A percentile compares a stretch with the other conserved stretches of the same genome.
These are phyloP conservation scores for Mortierella sp. DNA, from an alignment of 371 early-diverging fungal genomes.

Conservation along the genomic window DNA sequence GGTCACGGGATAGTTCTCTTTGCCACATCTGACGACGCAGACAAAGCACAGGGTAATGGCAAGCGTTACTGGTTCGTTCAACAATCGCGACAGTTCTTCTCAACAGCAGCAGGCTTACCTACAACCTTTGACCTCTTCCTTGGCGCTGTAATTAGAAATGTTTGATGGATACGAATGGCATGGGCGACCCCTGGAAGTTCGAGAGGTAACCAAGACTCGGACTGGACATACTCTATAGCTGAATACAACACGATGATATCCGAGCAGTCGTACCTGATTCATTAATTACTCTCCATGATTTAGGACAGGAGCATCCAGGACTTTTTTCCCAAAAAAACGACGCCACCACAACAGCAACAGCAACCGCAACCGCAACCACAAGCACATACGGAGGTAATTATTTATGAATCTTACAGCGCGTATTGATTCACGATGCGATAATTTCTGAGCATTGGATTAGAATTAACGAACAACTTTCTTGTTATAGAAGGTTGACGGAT, in stretches of 20 bases:
- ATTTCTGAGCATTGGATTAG: background rate
- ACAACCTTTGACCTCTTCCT: background rate
- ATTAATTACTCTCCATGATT: background rate
- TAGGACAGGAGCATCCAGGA: slow-evolving; percentile 51
- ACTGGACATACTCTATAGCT: background rate
- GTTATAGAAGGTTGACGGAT: background rate
- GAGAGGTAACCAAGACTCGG: slow-evolving; percentile 59
- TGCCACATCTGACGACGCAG: slow-evolving; percentile 65
- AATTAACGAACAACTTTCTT: background rate
- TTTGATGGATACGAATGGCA: slow-evolving; percentile 68
- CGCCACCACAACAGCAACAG: slow-evolving; percentile 3
- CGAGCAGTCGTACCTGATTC: no score
- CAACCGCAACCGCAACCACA: background rate
- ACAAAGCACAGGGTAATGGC: slow-evolving; percentile 63
- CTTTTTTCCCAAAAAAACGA: slow-evolving; percentile 22
- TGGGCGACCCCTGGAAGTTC: slow-evolving; percentile 69
- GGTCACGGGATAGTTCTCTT: slow-evolving; percentile 73
- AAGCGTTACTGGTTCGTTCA: background rate
- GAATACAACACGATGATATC: background rate
- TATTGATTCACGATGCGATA: background rate
- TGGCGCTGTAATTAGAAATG: slow-evolving; percentile 50
- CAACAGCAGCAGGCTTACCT: background rate
- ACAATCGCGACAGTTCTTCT: background rate
- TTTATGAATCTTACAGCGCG: background rate
- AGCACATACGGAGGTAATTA: background rate